Conservation (phyloP, 2,329 filamentous ascomycete species). For the Xylariaceae sp. region DNA sequence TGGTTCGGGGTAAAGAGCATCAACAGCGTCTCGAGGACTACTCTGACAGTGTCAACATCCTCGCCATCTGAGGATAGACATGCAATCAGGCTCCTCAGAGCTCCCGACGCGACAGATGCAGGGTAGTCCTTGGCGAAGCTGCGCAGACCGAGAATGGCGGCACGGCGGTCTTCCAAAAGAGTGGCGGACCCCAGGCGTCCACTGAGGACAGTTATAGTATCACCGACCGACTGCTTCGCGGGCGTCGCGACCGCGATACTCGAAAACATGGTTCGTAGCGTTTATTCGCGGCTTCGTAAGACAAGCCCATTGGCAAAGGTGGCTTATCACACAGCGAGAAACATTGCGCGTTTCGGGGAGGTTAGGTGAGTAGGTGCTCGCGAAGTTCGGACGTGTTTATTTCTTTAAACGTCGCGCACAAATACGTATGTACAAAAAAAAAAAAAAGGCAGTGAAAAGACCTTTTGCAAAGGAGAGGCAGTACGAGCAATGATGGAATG, state of each 20-base stretch:
- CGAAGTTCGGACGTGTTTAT: neutral
- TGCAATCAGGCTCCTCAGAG: slow-evolving; percentile 80
- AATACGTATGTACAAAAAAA: neutral
- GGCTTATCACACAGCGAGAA: slow-evolving; percentile 21
- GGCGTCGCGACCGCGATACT: slow-evolving; percentile 63
- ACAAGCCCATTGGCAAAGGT: slow-evolving; percentile 29
- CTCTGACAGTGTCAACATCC: slow-evolving; percentile 93
- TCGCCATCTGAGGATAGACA: slow-evolving; percentile 82
- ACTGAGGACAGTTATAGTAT: slow-evolving; percentile 88
- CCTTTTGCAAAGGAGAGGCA: too few relatives aligned
- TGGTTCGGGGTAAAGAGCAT: slow-evolving; percentile 77
- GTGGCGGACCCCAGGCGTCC: slow-evolving; percentile 83
- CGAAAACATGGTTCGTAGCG: slow-evolving; percentile 51
- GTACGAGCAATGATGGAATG: too few relatives aligned
- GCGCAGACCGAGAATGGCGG: slow-evolving; percentile 83
- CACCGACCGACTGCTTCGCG: slow-evolving; percentile 90
- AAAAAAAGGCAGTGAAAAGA: too few relatives aligned
- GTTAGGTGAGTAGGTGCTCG: neutral
- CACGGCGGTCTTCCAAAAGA: slow-evolving; percentile 87
- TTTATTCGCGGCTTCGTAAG: slow-evolving; percentile 23
- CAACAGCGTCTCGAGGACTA: slow-evolving; percentile 88
- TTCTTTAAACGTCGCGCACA: neutral
- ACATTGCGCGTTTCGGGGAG: slow-evolving; percentile 27
- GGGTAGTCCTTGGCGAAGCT: slow-evolving; percentile 97
- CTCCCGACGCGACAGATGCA: slow-evolving; percentile 88